Conservation (phyloP, 352 stramenopile species). For the Globisporangium solare region DNA sequence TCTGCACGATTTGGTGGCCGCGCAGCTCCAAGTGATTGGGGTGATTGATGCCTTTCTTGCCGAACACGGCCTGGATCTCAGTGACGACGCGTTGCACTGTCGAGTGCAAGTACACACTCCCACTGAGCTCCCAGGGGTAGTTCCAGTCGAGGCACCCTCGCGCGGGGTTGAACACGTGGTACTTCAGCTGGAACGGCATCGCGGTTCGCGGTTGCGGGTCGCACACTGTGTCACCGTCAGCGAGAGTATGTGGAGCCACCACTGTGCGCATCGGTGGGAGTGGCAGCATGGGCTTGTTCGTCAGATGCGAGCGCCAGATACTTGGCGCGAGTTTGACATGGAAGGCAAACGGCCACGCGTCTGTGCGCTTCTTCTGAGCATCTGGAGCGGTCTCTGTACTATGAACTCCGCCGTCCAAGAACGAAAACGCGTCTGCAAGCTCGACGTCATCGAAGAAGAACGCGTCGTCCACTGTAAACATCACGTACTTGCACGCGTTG, state of each 20-base stretch:
- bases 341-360: slow-evolving; percentile 48
- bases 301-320: slow-evolving; percentile 72
- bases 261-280: slow-evolving; percentile 27
- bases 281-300: slow-evolving; percentile 42
- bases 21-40: slow-evolving; percentile 65
- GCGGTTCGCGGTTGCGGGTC: too few relatives aligned
- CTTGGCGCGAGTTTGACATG: slow-evolving; percentile 71
- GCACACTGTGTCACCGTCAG: background rate
- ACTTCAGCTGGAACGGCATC: slow-evolving; percentile 10
- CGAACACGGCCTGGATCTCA: slow-evolving; percentile 24
- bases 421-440: slow-evolving; percentile 24
- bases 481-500: slow-evolving; percentile 16
- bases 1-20: slow-evolving; percentile 41
- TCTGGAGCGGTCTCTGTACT: too few relatives aligned
- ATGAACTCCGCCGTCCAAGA: slow-evolving; percentile 8
- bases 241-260: background rate
- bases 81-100: slow-evolving; percentile 29
- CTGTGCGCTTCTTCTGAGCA: background rate
- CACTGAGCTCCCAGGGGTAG: slow-evolving; percentile 86
- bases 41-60: slow-evolving; percentile 32
- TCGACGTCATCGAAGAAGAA: slow-evolving; percentile 54
- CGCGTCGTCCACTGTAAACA: slow-evolving; percentile 60
- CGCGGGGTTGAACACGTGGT: slow-evolving; percentile 43
- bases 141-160: slow-evolving; percentile 63
- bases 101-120: slow-evolving; percentile 56